Percentiles rank a stretch among this genome's conserved stretches.
phyloP scores from a whole-genome alignment of 768 basidiomycete genomes.

The Tylopilus felleus region DNA sequence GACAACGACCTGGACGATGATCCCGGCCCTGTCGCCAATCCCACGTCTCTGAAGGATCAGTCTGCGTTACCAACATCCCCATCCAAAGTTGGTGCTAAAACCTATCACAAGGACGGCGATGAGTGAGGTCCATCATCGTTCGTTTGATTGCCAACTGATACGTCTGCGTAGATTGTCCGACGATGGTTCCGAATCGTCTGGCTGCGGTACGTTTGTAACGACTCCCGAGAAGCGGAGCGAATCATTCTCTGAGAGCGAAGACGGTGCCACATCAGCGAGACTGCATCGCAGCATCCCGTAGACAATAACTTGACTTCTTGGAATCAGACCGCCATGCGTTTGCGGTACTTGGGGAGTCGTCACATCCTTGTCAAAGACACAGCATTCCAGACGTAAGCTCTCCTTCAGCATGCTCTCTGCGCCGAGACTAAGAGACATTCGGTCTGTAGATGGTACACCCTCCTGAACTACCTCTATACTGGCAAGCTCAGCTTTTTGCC shows the following conservation, averaged over 20 bases:
- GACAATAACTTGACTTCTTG: too few relatives aligned
- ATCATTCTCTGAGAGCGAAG: neutral
- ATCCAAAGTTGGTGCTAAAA: neutral
- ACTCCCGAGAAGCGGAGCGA: neutral
- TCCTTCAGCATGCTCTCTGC: too few relatives aligned
- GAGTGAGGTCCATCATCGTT: neutral
- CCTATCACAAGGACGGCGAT: neutral
- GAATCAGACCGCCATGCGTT: neutral
- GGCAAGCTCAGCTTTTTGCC: conserved; percentile 31
- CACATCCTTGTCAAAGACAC: conserved; percentile 26
- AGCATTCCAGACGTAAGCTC: conserved; percentile 26
- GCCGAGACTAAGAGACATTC: neutral
- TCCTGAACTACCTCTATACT: conserved; percentile 41
- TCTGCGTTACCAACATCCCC: neutral
- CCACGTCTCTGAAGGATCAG: too few relatives aligned
- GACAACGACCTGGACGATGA: neutral
- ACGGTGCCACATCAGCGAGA: neutral
- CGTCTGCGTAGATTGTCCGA: neutral
- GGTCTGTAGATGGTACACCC: conserved; percentile 34
- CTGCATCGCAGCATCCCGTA: too few relatives aligned
- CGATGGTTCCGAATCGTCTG: neutral
- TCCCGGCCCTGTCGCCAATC: neutral
- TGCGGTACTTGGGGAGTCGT: conserved; percentile 10
- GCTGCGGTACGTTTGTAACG: neutral
- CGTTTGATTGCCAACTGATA: neutral